Percentiles rank a stretch among this genome's conserved stretches.
phyloP scores from a whole-genome alignment of 805 yeast genomes.

The Saccharomycopsis vini region DNA sequence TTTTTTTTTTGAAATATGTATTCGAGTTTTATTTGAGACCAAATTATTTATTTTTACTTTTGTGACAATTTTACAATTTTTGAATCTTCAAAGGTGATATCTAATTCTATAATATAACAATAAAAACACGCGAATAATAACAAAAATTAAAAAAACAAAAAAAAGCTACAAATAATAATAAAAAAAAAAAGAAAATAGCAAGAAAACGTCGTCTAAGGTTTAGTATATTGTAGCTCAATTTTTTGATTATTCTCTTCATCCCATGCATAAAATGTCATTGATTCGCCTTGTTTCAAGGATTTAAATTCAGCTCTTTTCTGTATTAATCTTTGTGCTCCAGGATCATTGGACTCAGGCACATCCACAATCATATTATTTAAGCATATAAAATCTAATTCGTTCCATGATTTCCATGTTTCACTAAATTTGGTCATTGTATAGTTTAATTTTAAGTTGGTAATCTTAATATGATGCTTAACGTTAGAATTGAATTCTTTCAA shows the following conservation, averaged over 20 bases:
- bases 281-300: conserved; percentile 3
- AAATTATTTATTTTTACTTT: too few relatives aligned
- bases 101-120: too few relatives aligned
- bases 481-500: conserved; percentile 13
- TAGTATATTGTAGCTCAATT: conserved; percentile 2
- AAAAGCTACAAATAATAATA: too few relatives aligned
- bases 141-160: too few relatives aligned
- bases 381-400: conserved; percentile 16
- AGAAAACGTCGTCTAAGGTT: not conserved
- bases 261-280: conserved; percentile 12
- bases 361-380: conserved; percentile 14
- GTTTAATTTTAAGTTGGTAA: conserved; percentile 5
- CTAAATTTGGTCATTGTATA: conserved; percentile 5
- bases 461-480: conserved; percentile 15
- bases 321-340: not conserved
- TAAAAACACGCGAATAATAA: too few relatives aligned
- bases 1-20: too few relatives aligned
- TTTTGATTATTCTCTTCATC: not conserved
- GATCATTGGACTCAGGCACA: not conserved
- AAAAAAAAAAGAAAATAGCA: too few relatives aligned
- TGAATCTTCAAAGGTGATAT: too few relatives aligned
- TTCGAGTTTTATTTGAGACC: too few relatives aligned
- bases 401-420: conserved; percentile 16
- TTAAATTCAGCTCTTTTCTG: conserved; percentile 5
- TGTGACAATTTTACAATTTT: too few relatives aligned